Evolutionary conservation across 805 yeast genomes (phyloP).

Genomic region (Candida ficus): DNA sequence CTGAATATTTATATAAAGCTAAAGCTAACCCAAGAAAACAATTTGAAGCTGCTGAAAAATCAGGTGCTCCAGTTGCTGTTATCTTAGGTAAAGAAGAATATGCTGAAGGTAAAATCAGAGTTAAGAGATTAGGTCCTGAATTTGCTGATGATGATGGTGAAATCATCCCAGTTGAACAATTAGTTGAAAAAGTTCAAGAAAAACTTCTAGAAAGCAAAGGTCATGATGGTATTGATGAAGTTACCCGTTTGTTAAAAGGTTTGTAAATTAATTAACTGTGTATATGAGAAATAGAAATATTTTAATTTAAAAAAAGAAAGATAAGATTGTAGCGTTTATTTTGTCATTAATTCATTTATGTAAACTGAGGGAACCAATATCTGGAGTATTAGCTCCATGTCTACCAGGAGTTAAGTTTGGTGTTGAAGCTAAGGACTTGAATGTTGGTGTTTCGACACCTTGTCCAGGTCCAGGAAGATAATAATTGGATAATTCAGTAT

Average conservation of each 20-base stretch:
- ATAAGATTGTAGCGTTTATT: not conserved
- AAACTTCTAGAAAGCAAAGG: constrained; percentile 44
- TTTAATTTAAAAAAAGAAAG: not conserved
- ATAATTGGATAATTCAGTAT: constrained; percentile 20
- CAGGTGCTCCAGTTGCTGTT: constrained; percentile 86
- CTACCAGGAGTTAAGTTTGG: constrained; percentile 17
- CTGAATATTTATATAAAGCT: constrained; percentile 87
- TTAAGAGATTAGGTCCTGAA: constrained; percentile 86
- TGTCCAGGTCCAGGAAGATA: constrained; percentile 24
- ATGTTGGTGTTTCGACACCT: constrained; percentile 23
- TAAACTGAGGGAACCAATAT: not conserved
- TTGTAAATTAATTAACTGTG: constrained; percentile 27
- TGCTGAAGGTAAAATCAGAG: constrained; percentile 69
- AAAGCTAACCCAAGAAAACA: constrained; percentile 95
- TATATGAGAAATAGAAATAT: not conserved
- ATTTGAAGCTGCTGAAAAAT: constrained; percentile 94
- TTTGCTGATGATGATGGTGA: constrained; percentile 86
- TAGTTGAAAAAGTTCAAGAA: constrained; percentile 48
- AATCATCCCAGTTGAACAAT: constrained; percentile 55
- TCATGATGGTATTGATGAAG: constrained; percentile 54
- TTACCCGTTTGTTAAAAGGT: constrained; percentile 57
- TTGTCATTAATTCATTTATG: not conserved
- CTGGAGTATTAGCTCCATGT: not conserved
- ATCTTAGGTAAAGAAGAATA: constrained; percentile 95
- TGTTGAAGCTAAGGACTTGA: constrained; percentile 8